These are phyloP conservation scores for Alternaria incomplexa DNA, from an alignment of 2,329 filamentous ascomycete genomes.

Conservation along the genomic window DNA sequence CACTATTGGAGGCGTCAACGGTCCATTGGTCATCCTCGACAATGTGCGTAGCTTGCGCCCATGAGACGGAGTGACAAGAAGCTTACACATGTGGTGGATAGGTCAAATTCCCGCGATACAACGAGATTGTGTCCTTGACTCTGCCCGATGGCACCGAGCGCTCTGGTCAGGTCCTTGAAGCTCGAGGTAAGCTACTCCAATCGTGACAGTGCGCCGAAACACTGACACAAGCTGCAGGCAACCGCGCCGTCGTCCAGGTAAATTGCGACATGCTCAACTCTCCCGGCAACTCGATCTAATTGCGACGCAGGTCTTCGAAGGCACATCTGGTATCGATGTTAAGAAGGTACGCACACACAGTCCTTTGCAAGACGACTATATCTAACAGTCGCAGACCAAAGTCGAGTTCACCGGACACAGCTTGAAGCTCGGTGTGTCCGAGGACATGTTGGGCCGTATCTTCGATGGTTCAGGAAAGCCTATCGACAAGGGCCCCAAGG, in stretches of 20 bases:
- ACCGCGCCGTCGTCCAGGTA: slow-evolving; percentile 94
- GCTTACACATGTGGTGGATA: slow-evolving; percentile 50
- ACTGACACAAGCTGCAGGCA: slow-evolving; percentile 63
- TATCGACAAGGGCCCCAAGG: slow-evolving; percentile 98
- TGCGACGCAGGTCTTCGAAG: slow-evolving; percentile 85
- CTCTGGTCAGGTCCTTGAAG: slow-evolving; percentile 95
- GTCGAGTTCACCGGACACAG: slow-evolving; percentile 97
- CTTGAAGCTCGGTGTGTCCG: slow-evolving; percentile 97
- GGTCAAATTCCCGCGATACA: slow-evolving; percentile 98
- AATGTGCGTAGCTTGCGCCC: slow-evolving; percentile 68
- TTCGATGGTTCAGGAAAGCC: slow-evolving; percentile 98
- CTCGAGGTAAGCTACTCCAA: slow-evolving; percentile 72
- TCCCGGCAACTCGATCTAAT: slow-evolving; percentile 26
- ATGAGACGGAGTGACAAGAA: slow-evolving; percentile 4
- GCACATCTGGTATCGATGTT: slow-evolving; percentile 95
- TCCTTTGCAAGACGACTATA: slow-evolving; percentile 12
- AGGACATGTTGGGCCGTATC: slow-evolving; percentile 99
- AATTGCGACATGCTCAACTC: not conserved
- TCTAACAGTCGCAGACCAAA: slow-evolving; percentile 70
- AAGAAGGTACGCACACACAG: slow-evolving; percentile 71
- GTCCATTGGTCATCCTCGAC: slow-evolving; percentile 95
- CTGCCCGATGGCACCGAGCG: slow-evolving; percentile 93
- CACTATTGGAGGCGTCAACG: slow-evolving; percentile 97
- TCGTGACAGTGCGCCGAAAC: not conserved
- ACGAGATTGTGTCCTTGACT: slow-evolving; percentile 96